Conservation (phyloP, 1,284 basidiomycete species). For the Cryptococcus sp. region DNA sequence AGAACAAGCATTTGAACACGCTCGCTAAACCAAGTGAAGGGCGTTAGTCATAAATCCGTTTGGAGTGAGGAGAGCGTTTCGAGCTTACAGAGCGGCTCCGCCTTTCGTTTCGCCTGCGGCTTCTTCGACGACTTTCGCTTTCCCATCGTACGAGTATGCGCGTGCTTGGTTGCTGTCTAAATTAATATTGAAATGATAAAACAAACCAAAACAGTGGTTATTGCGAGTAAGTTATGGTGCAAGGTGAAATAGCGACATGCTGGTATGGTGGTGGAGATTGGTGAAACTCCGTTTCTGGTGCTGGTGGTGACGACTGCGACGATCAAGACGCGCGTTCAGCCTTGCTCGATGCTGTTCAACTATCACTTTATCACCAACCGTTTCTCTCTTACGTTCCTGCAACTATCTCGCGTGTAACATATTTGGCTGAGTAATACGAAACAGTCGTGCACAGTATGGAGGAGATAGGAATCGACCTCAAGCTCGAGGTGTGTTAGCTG, state of each 20-base stretch:
- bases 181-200: no score
- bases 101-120: conserved; percentile 39
- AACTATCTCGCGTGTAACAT: no score
- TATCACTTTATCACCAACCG: not conserved
- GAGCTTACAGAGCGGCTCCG: conserved; percentile 37
- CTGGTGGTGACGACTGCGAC: conserved; percentile 3
- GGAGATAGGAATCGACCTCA: conserved; percentile 70
- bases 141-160: conserved; percentile 36
- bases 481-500: conserved; percentile 67
- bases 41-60: not conserved
- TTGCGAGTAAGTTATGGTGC: no score
- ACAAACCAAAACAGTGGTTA: no score
- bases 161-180: no score
- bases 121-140: conserved; percentile 52
- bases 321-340: conserved; percentile 6
- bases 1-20: conserved; percentile 53
- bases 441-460: conserved; percentile 49
- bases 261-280: conserved; percentile 21
- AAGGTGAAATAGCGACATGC: not conserved
- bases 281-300: conserved; percentile 20
- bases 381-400: no score
- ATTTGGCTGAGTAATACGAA: no score
- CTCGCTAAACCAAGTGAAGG: conserved; percentile 31
- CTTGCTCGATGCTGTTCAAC: not conserved
- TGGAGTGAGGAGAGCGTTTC: not conserved